Conservation (phyloP, 1,284 basidiomycete species). For the Tilletia walkeri region DNA sequence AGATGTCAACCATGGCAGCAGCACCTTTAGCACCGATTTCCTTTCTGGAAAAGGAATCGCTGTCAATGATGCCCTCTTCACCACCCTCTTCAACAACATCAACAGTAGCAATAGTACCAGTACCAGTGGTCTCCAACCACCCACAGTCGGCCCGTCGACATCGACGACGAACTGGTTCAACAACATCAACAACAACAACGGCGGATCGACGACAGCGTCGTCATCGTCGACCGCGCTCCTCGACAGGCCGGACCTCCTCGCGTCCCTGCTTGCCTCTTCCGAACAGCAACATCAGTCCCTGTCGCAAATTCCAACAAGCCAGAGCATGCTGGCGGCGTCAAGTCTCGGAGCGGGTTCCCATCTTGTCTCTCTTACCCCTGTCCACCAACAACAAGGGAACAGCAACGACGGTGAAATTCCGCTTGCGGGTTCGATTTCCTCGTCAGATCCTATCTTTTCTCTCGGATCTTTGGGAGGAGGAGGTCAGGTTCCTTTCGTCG, state of each 20-base stretch:
- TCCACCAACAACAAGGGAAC: neutral
- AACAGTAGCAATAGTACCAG: too few species aligned
- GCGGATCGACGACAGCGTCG: too few species aligned
- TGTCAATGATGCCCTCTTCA: too few species aligned
- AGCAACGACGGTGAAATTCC: neutral
- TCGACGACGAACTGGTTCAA: neutral
- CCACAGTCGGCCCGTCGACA: neutral
- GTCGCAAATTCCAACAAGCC: neutral
- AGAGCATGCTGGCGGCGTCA: constrained; percentile 6
- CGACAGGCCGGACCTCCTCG: constrained; percentile 6
- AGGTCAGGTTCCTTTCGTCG: neutral
- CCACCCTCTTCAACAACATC: too few species aligned
- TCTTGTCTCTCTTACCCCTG: constrained; percentile 3
- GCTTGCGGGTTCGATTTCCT: neutral
- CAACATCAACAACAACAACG: neutral
- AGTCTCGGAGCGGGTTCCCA: neutral
- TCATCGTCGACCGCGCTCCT: constrained; percentile 12
- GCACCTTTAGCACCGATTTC: neutral
- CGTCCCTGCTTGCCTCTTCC: neutral
- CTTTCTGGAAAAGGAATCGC: too few species aligned
- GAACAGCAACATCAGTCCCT: neutral
- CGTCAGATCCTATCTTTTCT: constrained; percentile 1
- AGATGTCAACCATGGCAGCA: constrained; percentile 16
- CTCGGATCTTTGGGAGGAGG: constrained; percentile 14
- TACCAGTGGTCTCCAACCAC: too few species aligned